Percentiles rank a stretch among this genome's conserved stretches.
These are phyloP conservation scores for Diversispora eburnea DNA, from an alignment of 192 early-diverging fungal species.

Conservation along the genomic window DNA sequence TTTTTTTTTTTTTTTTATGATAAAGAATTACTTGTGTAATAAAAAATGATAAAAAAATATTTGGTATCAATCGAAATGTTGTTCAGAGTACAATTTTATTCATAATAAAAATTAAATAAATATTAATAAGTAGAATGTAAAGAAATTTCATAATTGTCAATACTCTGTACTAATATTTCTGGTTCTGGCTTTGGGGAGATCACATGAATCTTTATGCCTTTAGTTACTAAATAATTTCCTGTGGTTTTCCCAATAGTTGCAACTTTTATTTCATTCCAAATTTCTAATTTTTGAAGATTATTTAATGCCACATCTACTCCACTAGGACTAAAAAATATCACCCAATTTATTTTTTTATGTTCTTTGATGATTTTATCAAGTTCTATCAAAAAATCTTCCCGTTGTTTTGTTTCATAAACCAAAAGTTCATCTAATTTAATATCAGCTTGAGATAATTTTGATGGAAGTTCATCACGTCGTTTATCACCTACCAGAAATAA, in stretches of 20 bases:
- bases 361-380: slow-evolving; percentile 11
- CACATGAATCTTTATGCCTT: slow-evolving; percentile 27
- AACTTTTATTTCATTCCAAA: slow-evolving; percentile 17
- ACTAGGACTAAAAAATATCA: slow-evolving; percentile 60
- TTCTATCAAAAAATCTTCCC: slow-evolving; percentile 24
- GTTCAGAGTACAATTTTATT: too few species aligned
- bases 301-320: slow-evolving; percentile 43
- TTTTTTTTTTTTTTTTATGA: not conserved
- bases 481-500: slow-evolving; percentile 57
- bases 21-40: too few species aligned
- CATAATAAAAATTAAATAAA: too few species aligned
- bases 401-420: slow-evolving; percentile 40
- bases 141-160: slow-evolving; percentile 17
- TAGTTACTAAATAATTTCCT: slow-evolving; percentile 25
- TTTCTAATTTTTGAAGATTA: slow-evolving; percentile 12
- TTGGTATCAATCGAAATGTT: too few species aligned
- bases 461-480: slow-evolving; percentile 39
- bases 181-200: slow-evolving; percentile 38
- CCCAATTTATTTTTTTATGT: slow-evolving; percentile 34
- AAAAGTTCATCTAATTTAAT: slow-evolving; percentile 37
- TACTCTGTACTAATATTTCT: slow-evolving; percentile 19
- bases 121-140: too few species aligned
- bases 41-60: too few species aligned
- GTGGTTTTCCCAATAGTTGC: slow-evolving; percentile 54
- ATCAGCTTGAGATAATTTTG: slow-evolving; percentile 23